Evolutionary conservation across 345 rosid species (phyloP), one percentile per base, ranked within the genome.

Genomic region (Psidium guajava): DNA sequence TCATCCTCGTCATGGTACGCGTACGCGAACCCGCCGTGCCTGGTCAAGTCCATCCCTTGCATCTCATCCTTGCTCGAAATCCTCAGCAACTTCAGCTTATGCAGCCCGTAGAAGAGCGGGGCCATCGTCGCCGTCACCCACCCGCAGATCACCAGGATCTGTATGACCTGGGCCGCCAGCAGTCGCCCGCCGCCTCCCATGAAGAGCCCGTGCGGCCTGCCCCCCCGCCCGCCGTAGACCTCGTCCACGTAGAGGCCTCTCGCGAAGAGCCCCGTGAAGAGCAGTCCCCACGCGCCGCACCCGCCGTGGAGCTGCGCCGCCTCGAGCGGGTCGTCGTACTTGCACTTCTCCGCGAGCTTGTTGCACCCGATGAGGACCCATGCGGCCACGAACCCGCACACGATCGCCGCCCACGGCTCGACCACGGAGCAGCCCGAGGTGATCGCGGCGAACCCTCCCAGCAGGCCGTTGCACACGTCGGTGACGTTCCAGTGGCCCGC

Each of bases 271-370:
- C 90, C 92, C 0, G 94, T 91, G 85, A 93, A 93, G n/a, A 93
- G 85, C 20, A 93, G 81, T 69, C 95, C 95, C 95, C 94, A 92
- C 2, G 88, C 84, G 15, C 93, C 94, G 15, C 95, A 93, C 5
- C 95, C 94, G 4, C 93, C 93, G 80, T 93, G 94, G 58, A 93
- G 91, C 82, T 93, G 95, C 21, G 95, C 93, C 3, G 93, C 95
- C 86, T 92, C 94, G 2, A 91, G 82, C 8, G 94, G 94, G 73
- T 93, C 95, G 47, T 92, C 94, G 25, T 91, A 92, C 44, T 90
- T 86, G 36, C 89, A 57, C 74, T 85, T 91, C 82, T 90, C 91
- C 0, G 91, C 95, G 0, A 91, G 88, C 84, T 86, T 89, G 86
- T 92, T 92, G 86, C 83, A 91, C 55, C 93, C 94, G 10, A 91